Evolutionary conservation across 805 yeast genomes (phyloP).

Genomic region (Saccharomycopsis sp.): DNA sequence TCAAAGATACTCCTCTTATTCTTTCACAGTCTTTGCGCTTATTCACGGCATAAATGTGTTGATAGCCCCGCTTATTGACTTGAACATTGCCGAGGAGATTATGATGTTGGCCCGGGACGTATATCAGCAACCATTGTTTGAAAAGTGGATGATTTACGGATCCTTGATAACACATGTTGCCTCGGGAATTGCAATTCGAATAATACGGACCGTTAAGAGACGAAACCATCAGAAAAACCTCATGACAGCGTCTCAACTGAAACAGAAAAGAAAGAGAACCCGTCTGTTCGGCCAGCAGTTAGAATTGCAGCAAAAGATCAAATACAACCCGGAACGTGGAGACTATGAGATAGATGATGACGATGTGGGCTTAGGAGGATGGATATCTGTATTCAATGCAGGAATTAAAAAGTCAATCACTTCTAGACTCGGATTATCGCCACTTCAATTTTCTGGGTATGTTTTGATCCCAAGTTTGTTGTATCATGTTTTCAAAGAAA

Average conservation of each 20-base stretch:
- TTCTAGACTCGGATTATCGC: conserved; percentile 43
- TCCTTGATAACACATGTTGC: conserved; percentile 42
- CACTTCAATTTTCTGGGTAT: conserved; percentile 56
- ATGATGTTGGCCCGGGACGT: conserved; percentile 55
- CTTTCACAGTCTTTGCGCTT: conserved; percentile 49
- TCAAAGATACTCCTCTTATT: conserved; percentile 58
- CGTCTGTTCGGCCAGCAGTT: conserved; percentile 23
- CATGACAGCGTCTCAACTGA: conserved; percentile 21
- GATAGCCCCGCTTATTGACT: conserved; percentile 44
- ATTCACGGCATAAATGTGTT: conserved; percentile 52
- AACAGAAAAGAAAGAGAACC: conserved; percentile 8
- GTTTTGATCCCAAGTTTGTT: conserved; percentile 37
- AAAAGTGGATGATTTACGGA: conserved; percentile 41
- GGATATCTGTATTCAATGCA: conserved; percentile 46
- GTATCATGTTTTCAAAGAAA: conserved; percentile 42
- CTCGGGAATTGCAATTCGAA: conserved; percentile 45
- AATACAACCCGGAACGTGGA: conserved; percentile 8
- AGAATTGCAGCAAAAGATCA: conserved; percentile 7
- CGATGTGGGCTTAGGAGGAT: conserved; percentile 55
- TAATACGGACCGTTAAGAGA: conserved; percentile 30
- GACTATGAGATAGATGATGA: conserved; percentile 32
- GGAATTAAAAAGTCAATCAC: conserved; percentile 45
- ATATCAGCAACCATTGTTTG: conserved; percentile 50
- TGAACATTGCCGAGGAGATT: conserved; percentile 40
- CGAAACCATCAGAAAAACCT: conserved; percentile 22